Conservation (phyloP, 345 rosid species). For the Corchorus olitorius region DNA sequence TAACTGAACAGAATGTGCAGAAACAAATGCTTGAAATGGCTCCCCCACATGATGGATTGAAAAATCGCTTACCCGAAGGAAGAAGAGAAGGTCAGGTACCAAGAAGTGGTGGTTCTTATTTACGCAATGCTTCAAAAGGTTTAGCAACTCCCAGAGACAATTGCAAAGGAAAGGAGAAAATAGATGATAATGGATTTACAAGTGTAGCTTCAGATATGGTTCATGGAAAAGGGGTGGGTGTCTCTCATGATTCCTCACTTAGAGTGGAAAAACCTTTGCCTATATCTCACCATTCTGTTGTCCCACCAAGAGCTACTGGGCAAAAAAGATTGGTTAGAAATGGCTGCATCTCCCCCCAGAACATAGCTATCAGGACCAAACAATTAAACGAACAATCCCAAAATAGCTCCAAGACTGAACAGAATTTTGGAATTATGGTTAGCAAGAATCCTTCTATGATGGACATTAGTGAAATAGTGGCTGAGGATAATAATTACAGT, state of each 20-base stretch:
- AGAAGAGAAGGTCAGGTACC: conserved; percentile 26
- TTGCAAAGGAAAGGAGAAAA: conserved; percentile 74
- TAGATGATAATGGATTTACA: conserved; percentile 33
- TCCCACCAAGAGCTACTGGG: conserved; percentile 45
- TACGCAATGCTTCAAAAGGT: conserved; percentile 30
- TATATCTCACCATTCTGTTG: conserved; percentile 28
- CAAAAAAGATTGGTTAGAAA: conserved; percentile 77
- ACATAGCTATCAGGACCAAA: conserved; percentile 54
- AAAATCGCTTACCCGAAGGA: conserved; percentile 31
- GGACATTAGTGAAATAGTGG: conserved; percentile 49
- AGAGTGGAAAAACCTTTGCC: conserved; percentile 27
- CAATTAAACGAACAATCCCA: conserved; percentile 35
- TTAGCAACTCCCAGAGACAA: conserved; percentile 31
- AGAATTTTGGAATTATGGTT: conserved; percentile 28
- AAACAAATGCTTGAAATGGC: conserved; percentile 31
- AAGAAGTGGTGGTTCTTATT: conserved; percentile 28
- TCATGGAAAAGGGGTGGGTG: conserved; percentile 40
- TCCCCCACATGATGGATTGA: conserved; percentile 30
- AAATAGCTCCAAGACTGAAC: conserved; percentile 29
- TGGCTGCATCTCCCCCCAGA: conserved; percentile 85
- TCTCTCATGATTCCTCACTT: conserved; percentile 36
- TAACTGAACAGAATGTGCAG: conserved; percentile 26
- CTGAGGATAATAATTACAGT: conserved; percentile 35
- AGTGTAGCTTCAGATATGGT: conserved; percentile 38
- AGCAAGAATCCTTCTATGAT: conserved; percentile 33